Percentiles rank a stretch among this genome's conserved stretches.
These are phyloP conservation scores for Cryptococcus sp. DNA, from an alignment of 1,284 basidiomycete species.

Conservation along the genomic window DNA sequence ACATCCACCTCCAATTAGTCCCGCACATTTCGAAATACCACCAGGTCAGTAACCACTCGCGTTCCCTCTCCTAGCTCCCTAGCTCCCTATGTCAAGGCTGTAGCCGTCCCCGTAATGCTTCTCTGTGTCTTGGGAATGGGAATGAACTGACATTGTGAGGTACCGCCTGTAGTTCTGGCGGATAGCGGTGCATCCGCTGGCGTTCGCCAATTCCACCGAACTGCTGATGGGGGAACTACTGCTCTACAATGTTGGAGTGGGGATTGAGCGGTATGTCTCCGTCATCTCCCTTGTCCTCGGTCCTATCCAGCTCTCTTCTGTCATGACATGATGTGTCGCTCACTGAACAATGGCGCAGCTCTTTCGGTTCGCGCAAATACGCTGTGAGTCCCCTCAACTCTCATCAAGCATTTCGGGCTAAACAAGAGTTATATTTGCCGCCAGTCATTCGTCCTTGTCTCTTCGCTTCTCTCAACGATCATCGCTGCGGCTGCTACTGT, in stretches of 20 bases:
- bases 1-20: conserved; percentile 71
- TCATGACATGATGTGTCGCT: neutral
- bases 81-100: neutral
- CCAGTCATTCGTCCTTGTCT: conserved; percentile 74
- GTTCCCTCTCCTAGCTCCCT: no score
- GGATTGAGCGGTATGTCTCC: conserved; percentile 65
- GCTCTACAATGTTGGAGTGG: conserved; percentile 70
- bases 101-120: neutral
- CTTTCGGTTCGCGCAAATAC: conserved; percentile 83
- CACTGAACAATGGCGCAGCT: conserved; percentile 36
- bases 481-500: conserved; percentile 67
- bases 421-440: neutral
- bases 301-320: neutral
- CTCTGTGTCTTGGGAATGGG: conserved; percentile 1
- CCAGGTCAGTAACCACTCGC: conserved; percentile 39
- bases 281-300: neutral
- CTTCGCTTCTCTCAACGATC: conserved; percentile 65
- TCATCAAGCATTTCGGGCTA: neutral
- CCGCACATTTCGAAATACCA: conserved; percentile 54
- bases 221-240: conserved; percentile 74
- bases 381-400: conserved; percentile 62
- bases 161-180: conserved; percentile 73
- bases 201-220: conserved; percentile 81
- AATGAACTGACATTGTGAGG: conserved; percentile 3
- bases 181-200: conserved; percentile 70